A percentile compares a stretch with the other conserved stretches of the same genome.
phyloP scores from a whole-genome alignment of 2,329 filamentous ascomycete species.

The Xylaria sp. region DNA sequence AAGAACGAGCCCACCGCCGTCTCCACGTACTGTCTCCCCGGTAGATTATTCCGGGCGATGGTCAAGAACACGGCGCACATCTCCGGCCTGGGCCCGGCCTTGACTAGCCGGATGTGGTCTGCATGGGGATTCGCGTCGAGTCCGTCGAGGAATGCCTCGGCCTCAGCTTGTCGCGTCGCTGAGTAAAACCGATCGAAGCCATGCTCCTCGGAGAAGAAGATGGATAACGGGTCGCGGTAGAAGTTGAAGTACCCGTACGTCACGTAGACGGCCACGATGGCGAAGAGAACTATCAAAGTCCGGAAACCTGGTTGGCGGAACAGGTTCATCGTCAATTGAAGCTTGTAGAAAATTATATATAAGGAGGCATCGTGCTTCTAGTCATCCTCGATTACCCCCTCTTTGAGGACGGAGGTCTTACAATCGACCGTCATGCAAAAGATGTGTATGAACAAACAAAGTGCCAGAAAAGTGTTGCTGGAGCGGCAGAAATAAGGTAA shows the following conservation, averaged over 20 bases:
- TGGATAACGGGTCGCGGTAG: conserved; percentile 50
- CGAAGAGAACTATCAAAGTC: conserved; percentile 43
- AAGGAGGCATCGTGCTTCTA: conserved; percentile 16
- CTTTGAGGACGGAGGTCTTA: conserved; percentile 9
- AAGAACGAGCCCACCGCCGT: conserved; percentile 49
- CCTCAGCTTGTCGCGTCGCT: conserved; percentile 46
- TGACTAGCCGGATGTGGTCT: conserved; percentile 37
- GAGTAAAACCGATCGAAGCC: conserved; percentile 50
- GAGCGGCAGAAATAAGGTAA: background rate
- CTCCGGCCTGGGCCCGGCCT: conserved; percentile 41
- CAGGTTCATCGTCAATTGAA: conserved; percentile 30
- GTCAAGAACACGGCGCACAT: conserved; percentile 49
- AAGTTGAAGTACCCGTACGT: conserved; percentile 48
- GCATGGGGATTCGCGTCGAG: conserved; percentile 37
- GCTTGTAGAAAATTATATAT: conserved; percentile 2
- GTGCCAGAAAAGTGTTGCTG: background rate
- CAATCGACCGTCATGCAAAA: conserved; percentile 1
- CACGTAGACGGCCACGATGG: conserved; percentile 44
- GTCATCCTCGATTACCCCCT: background rate
- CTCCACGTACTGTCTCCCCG: conserved; percentile 48
- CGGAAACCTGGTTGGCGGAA: conserved; percentile 46
- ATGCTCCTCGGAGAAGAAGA: conserved; percentile 50
- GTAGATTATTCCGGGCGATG: conserved; percentile 44
- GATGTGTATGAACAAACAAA: background rate
- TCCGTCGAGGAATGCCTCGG: conserved; percentile 45